Conservation (phyloP, 805 yeast species). For the Blastobotrys chiropterorum region DNA sequence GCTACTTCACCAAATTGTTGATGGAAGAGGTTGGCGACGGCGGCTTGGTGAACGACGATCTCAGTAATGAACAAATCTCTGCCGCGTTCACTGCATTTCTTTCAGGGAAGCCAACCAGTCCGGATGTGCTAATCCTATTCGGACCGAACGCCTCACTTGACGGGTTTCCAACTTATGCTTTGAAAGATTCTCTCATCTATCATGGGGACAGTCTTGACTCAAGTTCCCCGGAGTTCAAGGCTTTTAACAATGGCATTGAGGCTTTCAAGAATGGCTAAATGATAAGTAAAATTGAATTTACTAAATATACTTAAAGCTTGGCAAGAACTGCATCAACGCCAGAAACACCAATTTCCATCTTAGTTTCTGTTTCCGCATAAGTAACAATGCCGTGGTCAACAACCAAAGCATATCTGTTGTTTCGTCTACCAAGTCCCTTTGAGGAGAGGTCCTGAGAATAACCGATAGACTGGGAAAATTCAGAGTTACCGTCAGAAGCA, state of each 20-base stretch:
- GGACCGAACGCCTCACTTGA: conserved; percentile 5
- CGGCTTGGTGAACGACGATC: no score
- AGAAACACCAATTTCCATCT: conserved; percentile 39
- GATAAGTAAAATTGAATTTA: no score
- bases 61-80: no score
- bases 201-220: background rate
- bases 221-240: background rate
- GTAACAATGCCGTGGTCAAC: conserved; percentile 51
- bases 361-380: conserved; percentile 45
- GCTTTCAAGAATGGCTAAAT: no score
- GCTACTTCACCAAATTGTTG: no score
- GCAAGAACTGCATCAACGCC: conserved; percentile 42
- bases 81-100: no score
- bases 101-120: background rate
- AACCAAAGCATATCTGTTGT: conserved; percentile 66
- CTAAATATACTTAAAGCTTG: no score
- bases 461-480: no score
- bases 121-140: conserved; percentile 5
- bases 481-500: conserved; percentile 63
- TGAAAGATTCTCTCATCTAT: conserved; percentile 3
- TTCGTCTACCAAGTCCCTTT: conserved; percentile 51
- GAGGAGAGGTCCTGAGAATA: conserved; percentile 48
- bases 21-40: no score
- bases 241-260: background rate
- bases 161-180: conserved; percentile 10